Percentiles rank a stretch among this genome's conserved stretches.
Conservation (phyloP, 495 filamentous ascomycete genomes). For the Aspergillus nanangensis region DNA sequence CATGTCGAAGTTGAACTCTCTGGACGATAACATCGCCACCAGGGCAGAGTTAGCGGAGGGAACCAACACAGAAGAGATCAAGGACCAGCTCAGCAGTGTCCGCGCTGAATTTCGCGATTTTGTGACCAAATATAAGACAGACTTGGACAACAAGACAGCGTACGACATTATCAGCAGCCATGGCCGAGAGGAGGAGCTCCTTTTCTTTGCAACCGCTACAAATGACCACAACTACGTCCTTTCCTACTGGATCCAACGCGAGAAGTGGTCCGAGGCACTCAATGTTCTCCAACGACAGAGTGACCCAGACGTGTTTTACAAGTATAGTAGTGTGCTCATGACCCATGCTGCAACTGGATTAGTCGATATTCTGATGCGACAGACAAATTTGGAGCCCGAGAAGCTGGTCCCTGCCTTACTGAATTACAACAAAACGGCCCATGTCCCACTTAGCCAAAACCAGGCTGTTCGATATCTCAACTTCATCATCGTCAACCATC, state of each 20-base stretch:
- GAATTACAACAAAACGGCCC: conserved; percentile 76
- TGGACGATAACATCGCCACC: conserved; percentile 91
- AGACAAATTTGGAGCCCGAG: conserved; percentile 79
- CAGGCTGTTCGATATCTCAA: conserved; percentile 93
- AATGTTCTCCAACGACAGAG: conserved; percentile 87
- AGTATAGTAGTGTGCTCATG: conserved; percentile 94
- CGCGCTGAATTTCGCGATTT: conserved; percentile 84
- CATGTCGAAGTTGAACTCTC: conserved; percentile 92
- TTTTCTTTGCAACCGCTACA: conserved; percentile 81
- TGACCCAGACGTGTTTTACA: conserved; percentile 89
- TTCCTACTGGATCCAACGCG: conserved; percentile 94
- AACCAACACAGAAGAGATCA: conserved; percentile 62
- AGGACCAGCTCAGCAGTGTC: conserved; percentile 64
- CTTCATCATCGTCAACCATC: conserved; percentile 85
- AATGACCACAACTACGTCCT: conserved; percentile 94
- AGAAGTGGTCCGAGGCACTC: conserved; percentile 87
- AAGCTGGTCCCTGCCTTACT: conserved; percentile 89
- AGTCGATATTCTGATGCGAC: conserved; percentile 91
- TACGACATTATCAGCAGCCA: conserved; percentile 97
- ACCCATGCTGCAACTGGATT: conserved; percentile 76
- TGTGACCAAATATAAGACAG: conserved; percentile 71
- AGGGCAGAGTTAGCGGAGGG: conserved; percentile 77
- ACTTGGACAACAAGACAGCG: conserved; percentile 84
- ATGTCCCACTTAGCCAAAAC: conserved; percentile 58
- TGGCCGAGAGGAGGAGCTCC: conserved; percentile 85